Evolutionary conservation across 495 filamentous ascomycete genomes (phyloP).

Genomic region (Paragyromitra xinjiangensis): DNA sequence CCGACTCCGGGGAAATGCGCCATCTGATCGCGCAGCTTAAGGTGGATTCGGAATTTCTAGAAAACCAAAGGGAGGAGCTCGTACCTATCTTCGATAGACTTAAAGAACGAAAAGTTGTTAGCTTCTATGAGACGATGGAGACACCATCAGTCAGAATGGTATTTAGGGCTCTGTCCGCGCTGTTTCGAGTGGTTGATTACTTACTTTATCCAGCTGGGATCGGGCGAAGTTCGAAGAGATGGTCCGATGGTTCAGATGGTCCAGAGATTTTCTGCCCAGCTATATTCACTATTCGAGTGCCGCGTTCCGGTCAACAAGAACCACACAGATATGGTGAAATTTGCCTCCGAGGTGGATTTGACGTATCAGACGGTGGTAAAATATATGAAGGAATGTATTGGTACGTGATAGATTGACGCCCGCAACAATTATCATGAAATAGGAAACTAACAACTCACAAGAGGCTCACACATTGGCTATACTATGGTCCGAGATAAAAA

Average conservation of each 20-base stretch:
- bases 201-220: neutral
- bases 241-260: slow-evolving; percentile 19
- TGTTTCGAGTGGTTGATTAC: neutral
- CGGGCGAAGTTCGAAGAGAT: neutral
- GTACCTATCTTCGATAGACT: slow-evolving; percentile 56
- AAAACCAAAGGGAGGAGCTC: slow-evolving; percentile 60
- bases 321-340: slow-evolving; percentile 45
- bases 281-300: slow-evolving; percentile 27
- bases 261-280: slow-evolving; percentile 30
- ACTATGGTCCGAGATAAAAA: neutral
- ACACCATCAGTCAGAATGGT: slow-evolving; percentile 32
- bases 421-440: neutral
- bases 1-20: slow-evolving; percentile 57
- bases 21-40: slow-evolving; percentile 54
- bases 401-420: neutral
- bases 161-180: neutral
- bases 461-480: neutral
- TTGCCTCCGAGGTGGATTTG: neutral
- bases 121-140: slow-evolving; percentile 62
- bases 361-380: neutral
- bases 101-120: slow-evolving; percentile 60
- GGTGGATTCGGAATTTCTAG: slow-evolving; percentile 60
- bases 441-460: neutral
- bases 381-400: neutral
- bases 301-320: slow-evolving; percentile 21